Evolutionary conservation across 768 basidiomycete genomes (phyloP).

Genomic region (Amanita pallidorosea): DNA sequence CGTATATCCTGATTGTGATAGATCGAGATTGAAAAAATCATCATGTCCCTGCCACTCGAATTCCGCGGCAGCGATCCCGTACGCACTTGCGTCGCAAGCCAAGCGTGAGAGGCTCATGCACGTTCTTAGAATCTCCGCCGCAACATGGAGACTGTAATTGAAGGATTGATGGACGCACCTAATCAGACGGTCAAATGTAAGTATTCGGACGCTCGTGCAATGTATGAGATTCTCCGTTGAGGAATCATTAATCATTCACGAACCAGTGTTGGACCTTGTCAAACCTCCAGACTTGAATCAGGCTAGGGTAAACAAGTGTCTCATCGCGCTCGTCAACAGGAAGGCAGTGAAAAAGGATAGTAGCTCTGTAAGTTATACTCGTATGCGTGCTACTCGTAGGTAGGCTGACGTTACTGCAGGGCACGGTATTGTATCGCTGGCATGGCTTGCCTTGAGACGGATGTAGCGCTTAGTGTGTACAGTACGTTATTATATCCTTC

Average conservation of each 20-base stretch:
- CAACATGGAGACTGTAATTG: constrained; percentile 75
- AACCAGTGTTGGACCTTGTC: constrained; percentile 65
- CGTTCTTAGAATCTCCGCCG: constrained; percentile 50
- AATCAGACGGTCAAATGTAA: constrained; percentile 52
- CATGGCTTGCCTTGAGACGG: constrained; percentile 36
- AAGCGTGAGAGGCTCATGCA: background rate
- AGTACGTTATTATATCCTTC: background rate
- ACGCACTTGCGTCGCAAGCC: constrained; percentile 13
- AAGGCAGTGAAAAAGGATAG: constrained; percentile 78
- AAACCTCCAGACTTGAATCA: constrained; percentile 77
- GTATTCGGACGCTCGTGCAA: constrained; percentile 9
- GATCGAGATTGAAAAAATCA: constrained; percentile 58
- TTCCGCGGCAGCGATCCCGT: constrained; percentile 86
- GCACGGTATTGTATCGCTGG: constrained; percentile 62
- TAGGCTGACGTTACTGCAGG: constrained; percentile 28
- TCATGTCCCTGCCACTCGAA: constrained; percentile 75
- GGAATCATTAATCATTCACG: background rate
- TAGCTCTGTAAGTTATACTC: constrained; percentile 31
- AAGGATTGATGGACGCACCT: constrained; percentile 57
- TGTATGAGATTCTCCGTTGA: background rate
- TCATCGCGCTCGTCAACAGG: constrained; percentile 82
- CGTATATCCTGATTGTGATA: constrained; percentile 12
- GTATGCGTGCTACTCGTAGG: background rate
- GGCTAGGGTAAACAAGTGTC: constrained; percentile 85
- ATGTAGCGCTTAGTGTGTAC: constrained; percentile 3